A percentile compares a stretch with the other conserved stretches of the same genome.
Conservation (phyloP, 208 protist species). For the Leishmania guyanensis region DNA sequence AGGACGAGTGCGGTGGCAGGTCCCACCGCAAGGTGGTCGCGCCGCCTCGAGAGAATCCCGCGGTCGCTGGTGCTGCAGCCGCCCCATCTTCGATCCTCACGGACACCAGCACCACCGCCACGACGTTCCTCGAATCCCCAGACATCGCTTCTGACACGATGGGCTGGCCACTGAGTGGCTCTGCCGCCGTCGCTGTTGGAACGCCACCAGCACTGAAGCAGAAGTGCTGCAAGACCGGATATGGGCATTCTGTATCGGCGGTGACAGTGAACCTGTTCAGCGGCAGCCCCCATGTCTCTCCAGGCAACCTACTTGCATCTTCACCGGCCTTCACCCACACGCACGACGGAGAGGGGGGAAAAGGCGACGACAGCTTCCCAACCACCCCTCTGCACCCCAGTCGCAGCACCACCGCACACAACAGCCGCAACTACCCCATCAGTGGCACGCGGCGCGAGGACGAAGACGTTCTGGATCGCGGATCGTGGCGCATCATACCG, state of each 20-base stretch:
- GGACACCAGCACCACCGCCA: constrained; percentile 1
- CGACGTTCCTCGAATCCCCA: constrained; percentile 12
- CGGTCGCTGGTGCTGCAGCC: neutral
- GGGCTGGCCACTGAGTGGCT: neutral
- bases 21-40: neutral
- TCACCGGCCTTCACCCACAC: neutral
- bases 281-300: neutral
- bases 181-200: neutral
- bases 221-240: neutral
- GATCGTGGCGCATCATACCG: constrained; percentile 26
- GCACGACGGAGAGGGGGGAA: neutral
- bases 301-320: neutral
- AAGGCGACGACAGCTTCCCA: neutral
- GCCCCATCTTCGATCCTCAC: neutral
- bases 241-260: neutral
- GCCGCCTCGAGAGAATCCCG: neutral
- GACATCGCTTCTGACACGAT: neutral
- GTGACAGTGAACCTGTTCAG: neutral
- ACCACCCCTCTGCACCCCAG: neutral
- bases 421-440: neutral
- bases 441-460: constrained; percentile 13
- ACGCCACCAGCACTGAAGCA: neutral
- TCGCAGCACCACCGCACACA: neutral
- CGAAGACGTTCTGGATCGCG: constrained; percentile 26
- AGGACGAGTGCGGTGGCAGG: neutral